A percentile compares a stretch with the other conserved stretches of the same genome.
These are phyloP conservation scores for Besnoitia besnoiti DNA, from an alignment of 169 alveolate species.

Conservation along the genomic window DNA sequence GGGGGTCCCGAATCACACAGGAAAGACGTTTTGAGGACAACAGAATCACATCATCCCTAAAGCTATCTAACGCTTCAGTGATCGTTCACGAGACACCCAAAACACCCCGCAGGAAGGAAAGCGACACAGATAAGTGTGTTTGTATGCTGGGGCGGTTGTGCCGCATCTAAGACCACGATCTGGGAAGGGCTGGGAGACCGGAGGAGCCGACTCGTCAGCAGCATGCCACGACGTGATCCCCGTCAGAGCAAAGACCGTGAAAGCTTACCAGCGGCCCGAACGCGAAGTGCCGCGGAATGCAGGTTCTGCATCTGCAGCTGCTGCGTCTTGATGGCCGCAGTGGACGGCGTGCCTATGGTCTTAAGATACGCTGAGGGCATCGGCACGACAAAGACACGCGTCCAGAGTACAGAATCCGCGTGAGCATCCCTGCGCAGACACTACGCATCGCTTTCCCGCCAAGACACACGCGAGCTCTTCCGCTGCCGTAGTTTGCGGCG, in stretches of 20 bases:
- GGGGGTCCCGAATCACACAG: neutral
- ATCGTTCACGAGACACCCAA: neutral
- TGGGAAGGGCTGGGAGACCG: no score
- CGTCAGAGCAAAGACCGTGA: neutral
- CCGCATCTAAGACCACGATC: no score
- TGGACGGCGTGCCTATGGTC: conserved; percentile 52
- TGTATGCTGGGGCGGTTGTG: no score
- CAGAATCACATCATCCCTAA: neutral
- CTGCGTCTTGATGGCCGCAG: conserved; percentile 39
- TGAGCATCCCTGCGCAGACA: neutral
- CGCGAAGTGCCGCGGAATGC: conserved; percentile 21
- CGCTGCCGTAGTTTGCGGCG: neutral
- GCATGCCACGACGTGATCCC: no score
- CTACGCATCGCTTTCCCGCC: neutral
- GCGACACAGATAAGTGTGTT: no score
- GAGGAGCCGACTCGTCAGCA: no score
- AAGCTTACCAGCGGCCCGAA: neutral
- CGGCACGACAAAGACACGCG: neutral
- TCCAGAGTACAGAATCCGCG: no score
- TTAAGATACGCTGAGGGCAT: conserved; percentile 20
- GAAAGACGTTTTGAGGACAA: no score
- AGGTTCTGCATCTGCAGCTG: conserved; percentile 28
- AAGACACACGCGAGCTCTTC: neutral
- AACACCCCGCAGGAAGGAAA: neutral
- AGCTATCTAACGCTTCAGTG: no score